phyloP scores from a whole-genome alignment of 2,329 filamentous ascomycete genomes.

The Botrytis byssoidea region DNA sequence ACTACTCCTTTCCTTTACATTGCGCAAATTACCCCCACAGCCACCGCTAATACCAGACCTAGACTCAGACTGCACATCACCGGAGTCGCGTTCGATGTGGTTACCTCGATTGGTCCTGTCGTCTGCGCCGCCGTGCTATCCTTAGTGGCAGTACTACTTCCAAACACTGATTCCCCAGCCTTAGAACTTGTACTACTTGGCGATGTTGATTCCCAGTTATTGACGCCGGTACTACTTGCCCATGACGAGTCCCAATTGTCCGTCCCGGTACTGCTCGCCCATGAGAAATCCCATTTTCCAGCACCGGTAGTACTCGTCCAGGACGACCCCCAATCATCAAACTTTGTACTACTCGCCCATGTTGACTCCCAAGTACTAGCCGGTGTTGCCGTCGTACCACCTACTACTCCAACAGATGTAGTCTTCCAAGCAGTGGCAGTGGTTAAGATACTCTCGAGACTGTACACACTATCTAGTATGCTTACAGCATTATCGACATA shows the following conservation, averaged over 20 bases:
- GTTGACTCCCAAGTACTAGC: not conserved
- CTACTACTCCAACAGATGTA: not conserved
- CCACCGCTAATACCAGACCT: not conserved
- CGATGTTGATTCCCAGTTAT: not conserved
- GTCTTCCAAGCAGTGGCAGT: not conserved
- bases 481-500: not conserved
- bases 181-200: not conserved
- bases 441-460: not conserved
- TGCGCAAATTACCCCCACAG: not conserved
- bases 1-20: not conserved
- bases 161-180: not conserved
- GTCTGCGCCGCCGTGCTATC: not conserved
- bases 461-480: not conserved
- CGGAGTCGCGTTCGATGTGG: not conserved
- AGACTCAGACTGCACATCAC: not conserved
- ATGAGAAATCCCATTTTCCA: not conserved
- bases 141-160: not conserved
- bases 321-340: not conserved
- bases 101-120: not conserved
- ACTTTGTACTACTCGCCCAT: not conserved
- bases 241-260: not conserved
- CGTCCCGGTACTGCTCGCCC: not conserved
- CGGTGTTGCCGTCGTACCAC: not conserved
- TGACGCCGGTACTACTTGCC: not conserved
- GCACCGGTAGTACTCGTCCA: not conserved